A percentile compares a stretch with the other conserved stretches of the same genome.
Evolutionary conservation across 164 flowering plant genomes (phyloP).

Genomic region (Sextonia rubra): DNA sequence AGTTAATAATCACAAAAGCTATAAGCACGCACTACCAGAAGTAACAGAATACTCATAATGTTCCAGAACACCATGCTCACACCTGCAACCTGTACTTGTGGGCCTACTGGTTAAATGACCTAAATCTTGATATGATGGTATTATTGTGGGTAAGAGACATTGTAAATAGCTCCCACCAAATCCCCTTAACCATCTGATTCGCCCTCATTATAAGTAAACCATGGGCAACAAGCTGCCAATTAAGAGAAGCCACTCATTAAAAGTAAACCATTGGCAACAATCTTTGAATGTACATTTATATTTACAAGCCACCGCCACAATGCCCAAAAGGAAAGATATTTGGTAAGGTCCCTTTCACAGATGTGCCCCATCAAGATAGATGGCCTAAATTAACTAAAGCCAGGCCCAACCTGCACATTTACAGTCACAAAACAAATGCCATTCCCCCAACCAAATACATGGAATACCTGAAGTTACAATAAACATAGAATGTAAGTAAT

Average conservation of each 20-base stretch:
- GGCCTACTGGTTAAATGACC: background rate
- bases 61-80: background rate
- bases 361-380: background rate
- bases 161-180: background rate
- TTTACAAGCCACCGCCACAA: background rate
- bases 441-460: background rate
- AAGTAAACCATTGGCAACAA: too few relatives aligned
- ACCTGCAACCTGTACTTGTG: background rate
- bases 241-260: too few relatives aligned
- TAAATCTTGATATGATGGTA: background rate
- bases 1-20: background rate
- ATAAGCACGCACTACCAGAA: background rate
- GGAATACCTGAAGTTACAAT: slow-evolving; percentile 1
- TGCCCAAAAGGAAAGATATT: background rate
- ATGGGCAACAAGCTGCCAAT: too few relatives aligned
- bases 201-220: background rate
- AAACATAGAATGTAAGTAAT: background rate
- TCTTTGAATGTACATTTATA: background rate
- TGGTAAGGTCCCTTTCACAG: background rate
- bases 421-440: too few relatives aligned
- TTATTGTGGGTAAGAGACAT: background rate
- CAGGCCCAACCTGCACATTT: background rate
- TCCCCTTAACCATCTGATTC: background rate
- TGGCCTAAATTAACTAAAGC: background rate
- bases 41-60: background rate